Base-by-base conservation (phyloP, 2,329 filamentous ascomycete genomes). In the Dactylellina haptotyla region DNA sequence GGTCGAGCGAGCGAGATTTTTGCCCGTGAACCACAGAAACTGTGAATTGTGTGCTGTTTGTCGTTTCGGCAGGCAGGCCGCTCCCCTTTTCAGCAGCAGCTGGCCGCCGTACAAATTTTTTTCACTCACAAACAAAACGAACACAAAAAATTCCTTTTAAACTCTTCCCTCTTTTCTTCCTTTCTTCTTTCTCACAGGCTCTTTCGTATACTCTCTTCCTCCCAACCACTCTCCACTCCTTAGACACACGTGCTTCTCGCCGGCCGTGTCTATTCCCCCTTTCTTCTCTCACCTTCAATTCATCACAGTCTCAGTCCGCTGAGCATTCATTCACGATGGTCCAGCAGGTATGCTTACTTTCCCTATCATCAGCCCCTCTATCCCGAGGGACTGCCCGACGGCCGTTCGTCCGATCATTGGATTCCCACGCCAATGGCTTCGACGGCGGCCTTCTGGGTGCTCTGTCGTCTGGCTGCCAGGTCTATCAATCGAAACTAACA, bases 291-390 rank as follows among this genome's bases (percentile, higher is more conserved):
- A 51, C 57, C 63, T 66, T 66, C 26, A 61, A 4, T 58, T 65
- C 50, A 50, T 45, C 43, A 26, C 34, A 74, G 61, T 67, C 63
- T 67, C 61, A 48, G 69, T 66, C 45, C 69, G 61, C 61, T 67
- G 69, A 67, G 69, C 61, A 66, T 66, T 39, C 32, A 54, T 70
- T 59, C 69, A 67, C 62, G 41, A 74, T 74, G 69, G 69, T 74
- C 50, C 61, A 74, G 50, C 63, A 66, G 63, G 69, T 74, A 74
- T 67, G 56, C 56, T 67, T 62, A 25, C 62, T 57, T 23, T 53
- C 4, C 5, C 12, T n/a, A n/a, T n/a, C 20, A 64, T 32, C 39
- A 39, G 69, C 54, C 57, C 63, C 62, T 74, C 69, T 67, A 53
- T 59, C 48, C 16, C 23, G 46, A 50, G 30, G n/a, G 18, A 46